These are phyloP conservation scores for Rhynchosporium agropyri DNA, from an alignment of 2,329 filamentous ascomycete species.

Conservation along the genomic window DNA sequence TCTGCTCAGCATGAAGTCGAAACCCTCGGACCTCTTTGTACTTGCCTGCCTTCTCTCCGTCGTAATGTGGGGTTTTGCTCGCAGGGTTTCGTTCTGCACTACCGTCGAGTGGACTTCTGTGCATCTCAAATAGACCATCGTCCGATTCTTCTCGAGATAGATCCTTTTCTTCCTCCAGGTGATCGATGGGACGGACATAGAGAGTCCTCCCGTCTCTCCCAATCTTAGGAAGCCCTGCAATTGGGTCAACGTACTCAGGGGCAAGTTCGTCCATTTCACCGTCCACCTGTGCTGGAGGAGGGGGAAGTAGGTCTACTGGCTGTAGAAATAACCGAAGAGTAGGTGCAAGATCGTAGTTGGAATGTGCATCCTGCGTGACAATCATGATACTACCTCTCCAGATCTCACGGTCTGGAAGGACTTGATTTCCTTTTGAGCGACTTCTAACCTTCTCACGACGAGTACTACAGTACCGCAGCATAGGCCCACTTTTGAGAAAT, in stretches of 20 bases:
- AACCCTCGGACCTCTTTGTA: slow-evolving; percentile 83
- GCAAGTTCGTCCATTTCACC: slow-evolving; percentile 65
- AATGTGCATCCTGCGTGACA: slow-evolving; percentile 82
- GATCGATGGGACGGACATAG: slow-evolving; percentile 87
- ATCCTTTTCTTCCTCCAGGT: slow-evolving; percentile 77
- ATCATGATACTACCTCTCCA: slow-evolving; percentile 98
- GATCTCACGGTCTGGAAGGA: slow-evolving; percentile 65
- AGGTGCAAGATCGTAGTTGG: slow-evolving; percentile 80
- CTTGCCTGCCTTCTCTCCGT: slow-evolving; percentile 80
- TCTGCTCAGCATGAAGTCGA: slow-evolving; percentile 80
- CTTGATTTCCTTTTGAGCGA: slow-evolving; percentile 43
- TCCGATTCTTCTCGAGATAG: slow-evolving; percentile 80
- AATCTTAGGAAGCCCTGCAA: slow-evolving; percentile 84
- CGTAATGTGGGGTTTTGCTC: slow-evolving; percentile 56
- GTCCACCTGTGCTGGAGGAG: slow-evolving; percentile 70
- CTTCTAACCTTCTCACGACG: slow-evolving; percentile 58
- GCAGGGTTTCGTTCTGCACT: slow-evolving; percentile 55
- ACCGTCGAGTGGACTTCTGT: slow-evolving; percentile 56
- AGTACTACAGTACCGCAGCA: slow-evolving; percentile 87
- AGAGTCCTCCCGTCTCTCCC: slow-evolving; percentile 83
- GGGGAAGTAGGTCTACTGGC: slow-evolving; percentile 78
- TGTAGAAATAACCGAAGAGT: slow-evolving; percentile 84
- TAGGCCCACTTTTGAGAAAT: slow-evolving; percentile 85
- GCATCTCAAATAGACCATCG: slow-evolving; percentile 77
- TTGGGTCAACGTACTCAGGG: slow-evolving; percentile 84